A percentile compares a stretch with the other conserved stretches of the same genome.
phyloP scores from a whole-genome alignment of 2,329 filamentous ascomycete genomes.

The Venturia nashicola region DNA sequence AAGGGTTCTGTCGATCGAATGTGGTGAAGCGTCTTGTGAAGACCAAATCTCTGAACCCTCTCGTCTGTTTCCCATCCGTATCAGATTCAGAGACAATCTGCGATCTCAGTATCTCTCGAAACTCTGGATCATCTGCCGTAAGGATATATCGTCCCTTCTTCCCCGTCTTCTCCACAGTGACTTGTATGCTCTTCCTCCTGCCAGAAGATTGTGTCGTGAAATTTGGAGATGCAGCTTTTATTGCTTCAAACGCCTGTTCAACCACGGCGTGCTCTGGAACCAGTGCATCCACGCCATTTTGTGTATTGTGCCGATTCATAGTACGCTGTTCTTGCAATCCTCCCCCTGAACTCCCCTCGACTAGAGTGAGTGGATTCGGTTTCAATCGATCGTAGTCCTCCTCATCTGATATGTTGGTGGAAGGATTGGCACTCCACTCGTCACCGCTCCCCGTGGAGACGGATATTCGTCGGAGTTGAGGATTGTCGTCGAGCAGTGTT shows the following conservation, averaged over 20 bases:
- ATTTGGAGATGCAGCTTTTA: background rate
- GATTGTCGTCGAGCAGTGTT: background rate
- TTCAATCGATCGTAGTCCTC: slow-evolving; percentile 30
- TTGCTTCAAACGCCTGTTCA: background rate
- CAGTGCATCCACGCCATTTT: background rate
- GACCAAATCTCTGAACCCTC: slow-evolving; percentile 43
- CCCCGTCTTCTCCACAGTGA: slow-evolving; percentile 33
- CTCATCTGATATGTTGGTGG: slow-evolving; percentile 16
- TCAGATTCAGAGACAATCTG: slow-evolving; percentile 29
- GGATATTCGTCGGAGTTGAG: background rate
- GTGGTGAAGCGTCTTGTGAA: slow-evolving; percentile 63
- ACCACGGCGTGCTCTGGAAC: background rate
- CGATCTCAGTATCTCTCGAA: slow-evolving; percentile 32
- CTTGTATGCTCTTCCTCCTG: slow-evolving; percentile 30
- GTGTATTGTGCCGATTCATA: background rate
- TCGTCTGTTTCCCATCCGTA: background rate
- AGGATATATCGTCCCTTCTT: slow-evolving; percentile 35
- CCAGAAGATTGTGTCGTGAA: background rate
- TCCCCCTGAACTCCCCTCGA: slow-evolving; percentile 21
- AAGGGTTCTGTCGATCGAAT: slow-evolving; percentile 60
- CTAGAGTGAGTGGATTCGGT: slow-evolving; percentile 23
- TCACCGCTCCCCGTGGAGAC: slow-evolving; percentile 1
- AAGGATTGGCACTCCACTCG: slow-evolving; percentile 8
- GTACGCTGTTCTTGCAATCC: slow-evolving; percentile 14
- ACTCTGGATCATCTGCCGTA: slow-evolving; percentile 36